Percentiles rank a stretch among this genome's conserved stretches.
Conservation (phyloP, 2,329 filamentous ascomycete species). For the Alternaria sp. region DNA sequence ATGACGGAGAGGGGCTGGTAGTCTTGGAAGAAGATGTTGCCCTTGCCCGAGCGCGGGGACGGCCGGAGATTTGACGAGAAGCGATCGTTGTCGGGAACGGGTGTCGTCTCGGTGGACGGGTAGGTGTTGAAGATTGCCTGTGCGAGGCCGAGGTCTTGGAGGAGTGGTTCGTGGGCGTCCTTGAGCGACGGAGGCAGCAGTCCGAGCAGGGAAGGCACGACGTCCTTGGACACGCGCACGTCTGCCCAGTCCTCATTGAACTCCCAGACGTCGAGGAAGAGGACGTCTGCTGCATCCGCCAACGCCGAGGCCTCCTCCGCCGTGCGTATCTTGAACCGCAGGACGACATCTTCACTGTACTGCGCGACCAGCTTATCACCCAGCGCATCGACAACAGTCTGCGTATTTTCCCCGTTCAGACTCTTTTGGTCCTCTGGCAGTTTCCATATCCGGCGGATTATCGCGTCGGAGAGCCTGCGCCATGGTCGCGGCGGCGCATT, state of each 20-base stretch:
- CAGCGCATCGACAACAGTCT: conserved; percentile 6
- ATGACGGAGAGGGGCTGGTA: conserved; percentile 90
- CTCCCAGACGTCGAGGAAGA: conserved; percentile 91
- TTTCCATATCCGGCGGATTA: conserved; percentile 43
- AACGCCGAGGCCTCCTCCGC: conserved; percentile 72
- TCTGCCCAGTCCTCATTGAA: conserved; percentile 83
- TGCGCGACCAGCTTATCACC: conserved; percentile 46
- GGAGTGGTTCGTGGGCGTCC: conserved; percentile 73
- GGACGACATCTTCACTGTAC: conserved; percentile 83
- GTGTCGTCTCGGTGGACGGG: conserved; percentile 55
- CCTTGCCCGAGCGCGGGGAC: conserved; percentile 55
- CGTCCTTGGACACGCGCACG: conserved; percentile 76
- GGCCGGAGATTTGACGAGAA: conserved; percentile 37
- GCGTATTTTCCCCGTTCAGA: not conserved
- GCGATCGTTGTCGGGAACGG: conserved; percentile 32
- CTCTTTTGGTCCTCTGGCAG: conserved; percentile 28
- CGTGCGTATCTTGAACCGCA: conserved; percentile 82
- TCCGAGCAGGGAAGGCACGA: conserved; percentile 78
- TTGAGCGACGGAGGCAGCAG: conserved; percentile 78
- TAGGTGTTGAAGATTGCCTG: conserved; percentile 79
- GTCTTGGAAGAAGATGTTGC: conserved; percentile 79
- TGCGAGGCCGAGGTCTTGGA: conserved; percentile 73
- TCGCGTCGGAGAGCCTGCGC: conserved; percentile 46
- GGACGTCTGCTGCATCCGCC: conserved; percentile 72
- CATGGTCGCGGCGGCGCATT: conserved; percentile 38